phyloP scores from a whole-genome alignment of 1,139 yeast genomes.

The Komagataea norvegica region DNA sequence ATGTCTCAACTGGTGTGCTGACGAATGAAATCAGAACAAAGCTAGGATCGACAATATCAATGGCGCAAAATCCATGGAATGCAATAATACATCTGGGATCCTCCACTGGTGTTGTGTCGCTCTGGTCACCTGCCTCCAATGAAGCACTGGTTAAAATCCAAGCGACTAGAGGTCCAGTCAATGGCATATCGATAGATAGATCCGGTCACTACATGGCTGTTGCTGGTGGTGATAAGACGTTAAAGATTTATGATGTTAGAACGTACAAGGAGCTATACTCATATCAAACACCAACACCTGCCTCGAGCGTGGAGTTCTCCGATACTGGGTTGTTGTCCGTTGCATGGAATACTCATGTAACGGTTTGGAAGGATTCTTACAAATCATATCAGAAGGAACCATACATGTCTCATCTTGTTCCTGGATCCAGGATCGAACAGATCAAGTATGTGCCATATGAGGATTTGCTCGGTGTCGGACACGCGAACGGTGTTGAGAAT shows the following conservation, averaged over 20 bases:
- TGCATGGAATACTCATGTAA: conserved; percentile 93
- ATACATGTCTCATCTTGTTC: conserved; percentile 84
- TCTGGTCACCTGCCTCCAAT: conserved; percentile 91
- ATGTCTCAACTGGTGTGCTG: conserved; percentile 86
- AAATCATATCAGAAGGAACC: conserved; percentile 56
- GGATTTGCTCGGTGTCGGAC: conserved; percentile 90
- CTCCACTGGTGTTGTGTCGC: conserved; percentile 83
- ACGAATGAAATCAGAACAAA: conserved; percentile 83
- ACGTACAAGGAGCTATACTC: conserved; percentile 68
- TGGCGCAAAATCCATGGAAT: conserved; percentile 93
- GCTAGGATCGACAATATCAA: conserved; percentile 82
- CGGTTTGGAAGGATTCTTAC: conserved; percentile 77
- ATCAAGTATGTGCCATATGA: conserved; percentile 87
- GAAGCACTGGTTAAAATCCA: conserved; percentile 82
- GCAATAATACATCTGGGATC: conserved; percentile 95
- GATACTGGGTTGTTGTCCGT: conserved; percentile 85
- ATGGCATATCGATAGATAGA: conserved; percentile 83
- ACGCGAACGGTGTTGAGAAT: conserved; percentile 69
- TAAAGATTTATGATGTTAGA: conserved; percentile 93
- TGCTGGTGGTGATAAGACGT: conserved; percentile 77
- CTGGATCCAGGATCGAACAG: conserved; percentile 69
- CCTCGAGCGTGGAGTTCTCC: conserved; percentile 71
- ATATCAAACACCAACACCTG: conserved; percentile 75
- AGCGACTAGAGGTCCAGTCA: conserved; percentile 74
- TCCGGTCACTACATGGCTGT: conserved; percentile 94